Evolutionary conservation across 768 basidiomycete genomes (phyloP), one percentile per base, ranked within the genome.

Genomic region (Lactifluus hygrophoroides): DNA sequence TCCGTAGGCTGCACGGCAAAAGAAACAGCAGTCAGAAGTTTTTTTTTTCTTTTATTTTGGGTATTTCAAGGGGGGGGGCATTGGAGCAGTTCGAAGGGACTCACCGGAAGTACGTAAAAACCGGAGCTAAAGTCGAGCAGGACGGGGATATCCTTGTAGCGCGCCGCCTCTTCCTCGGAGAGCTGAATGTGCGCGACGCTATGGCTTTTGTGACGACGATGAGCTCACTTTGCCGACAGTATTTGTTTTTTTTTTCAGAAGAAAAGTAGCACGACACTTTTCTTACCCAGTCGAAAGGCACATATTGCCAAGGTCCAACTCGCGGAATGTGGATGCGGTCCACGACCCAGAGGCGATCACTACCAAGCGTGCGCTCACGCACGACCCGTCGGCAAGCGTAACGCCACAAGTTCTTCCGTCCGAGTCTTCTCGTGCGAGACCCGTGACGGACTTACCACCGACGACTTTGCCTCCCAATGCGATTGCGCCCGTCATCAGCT

Each of bases 31-130:
- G n/a, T n/a, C n/a, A n/a, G n/a, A n/a, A n/a, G n/a, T n/a, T n/a
- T n/a, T n/a, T n/a, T n/a, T n/a, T n/a, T n/a, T n/a, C n/a, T n/a
- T 35, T 28, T 23, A 19, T 7, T 38, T 30, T 2, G 30, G 28
- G 27, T 25, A 10, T 40, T 50, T 11, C n/a, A 21, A n/a, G n/a
- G n/a, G n/a, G n/a, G n/a, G n/a, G n/a, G n/a, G n/a, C n/a, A n/a
- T n/a, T n/a, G n/a, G n/a, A n/a, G n/a, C n/a, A n/a, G n/a, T n/a
- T n/a, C 13, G 27, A 27, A 27, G 21, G 30, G 21, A 7, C 81
- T 64, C 67, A 90, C 90, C 4, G 91, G 94, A 70, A 95, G 91
- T 34, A 84, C 68, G 71, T 95, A 95, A 67, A 88, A 88, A 3
- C 86, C 90, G 40, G 83, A 75, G 13, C 74, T 71, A 54, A 88